Percentiles rank a stretch among this genome's conserved stretches.
phyloP scores from a whole-genome alignment of 1,139 yeast genomes.

The Suhomyces maxii region DNA sequence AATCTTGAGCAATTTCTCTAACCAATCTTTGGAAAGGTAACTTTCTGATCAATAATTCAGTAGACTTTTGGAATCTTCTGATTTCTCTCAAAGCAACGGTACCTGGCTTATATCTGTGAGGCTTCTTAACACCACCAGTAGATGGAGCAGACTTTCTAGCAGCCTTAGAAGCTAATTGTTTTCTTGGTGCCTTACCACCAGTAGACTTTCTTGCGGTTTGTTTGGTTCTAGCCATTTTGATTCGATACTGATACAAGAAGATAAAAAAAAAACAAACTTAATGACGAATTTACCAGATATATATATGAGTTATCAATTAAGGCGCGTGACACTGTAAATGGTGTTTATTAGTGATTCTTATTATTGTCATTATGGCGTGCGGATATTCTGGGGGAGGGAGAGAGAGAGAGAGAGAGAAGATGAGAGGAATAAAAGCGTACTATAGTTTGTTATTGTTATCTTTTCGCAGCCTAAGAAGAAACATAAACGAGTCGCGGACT shows the following conservation, averaged over 20 bases:
- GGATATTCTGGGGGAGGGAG: too few relatives aligned
- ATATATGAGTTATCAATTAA: constrained; percentile 2
- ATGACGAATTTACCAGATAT: neutral
- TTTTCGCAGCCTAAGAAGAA: constrained; percentile 9
- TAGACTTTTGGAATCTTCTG: constrained; percentile 98
- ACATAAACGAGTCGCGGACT: neutral
- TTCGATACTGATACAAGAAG: constrained; percentile 1
- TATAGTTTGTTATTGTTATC: neutral
- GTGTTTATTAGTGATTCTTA: neutral
- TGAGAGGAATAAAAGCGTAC: too few relatives aligned
- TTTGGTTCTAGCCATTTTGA: constrained; percentile 93
- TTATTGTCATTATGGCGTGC: neutral
- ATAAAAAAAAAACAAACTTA: neutral
- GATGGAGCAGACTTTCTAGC: constrained; percentile 98
- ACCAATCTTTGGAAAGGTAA: constrained; percentile 98
- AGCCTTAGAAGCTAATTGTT: constrained; percentile 98
- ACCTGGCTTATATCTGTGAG: constrained; percentile 99
- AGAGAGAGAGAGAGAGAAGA: too few relatives aligned
- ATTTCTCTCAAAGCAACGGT: constrained; percentile 99
- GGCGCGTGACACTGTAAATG: neutral
- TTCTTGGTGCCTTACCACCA: constrained; percentile 99
- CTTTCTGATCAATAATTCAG: constrained; percentile 95
- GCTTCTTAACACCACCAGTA: constrained; percentile 99
- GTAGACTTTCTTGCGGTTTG: constrained; percentile 99
- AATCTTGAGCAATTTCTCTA: constrained; percentile 97